Base-by-base conservation (phyloP, 2,329 filamentous ascomycete species). In the Phyllosticta paracitricarpa region DNA sequence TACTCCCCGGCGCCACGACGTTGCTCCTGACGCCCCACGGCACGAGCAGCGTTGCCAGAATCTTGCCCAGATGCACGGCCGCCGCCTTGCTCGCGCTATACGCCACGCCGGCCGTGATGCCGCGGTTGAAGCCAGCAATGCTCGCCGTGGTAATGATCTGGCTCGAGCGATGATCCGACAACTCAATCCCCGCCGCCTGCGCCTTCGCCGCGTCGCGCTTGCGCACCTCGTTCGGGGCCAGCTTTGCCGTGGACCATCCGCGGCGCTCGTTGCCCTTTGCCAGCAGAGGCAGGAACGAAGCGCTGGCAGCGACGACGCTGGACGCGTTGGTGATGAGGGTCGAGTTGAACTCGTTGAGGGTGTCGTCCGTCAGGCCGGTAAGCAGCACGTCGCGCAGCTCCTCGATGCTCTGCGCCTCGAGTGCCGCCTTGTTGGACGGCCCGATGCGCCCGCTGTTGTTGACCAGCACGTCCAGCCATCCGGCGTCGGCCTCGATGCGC, bases 381-480 rank as follows among this genome's bases (percentile, higher is more conserved):
- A 73, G 66, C 63, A 81, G 71, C 24, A 71, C 67, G 2, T 79
- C 72, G 8, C 74, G 72, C 25, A 83, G 63, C 12, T 79, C 70
- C 1, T 70, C 62, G 19, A 82, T 75, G n/a, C 70, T 71, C 35
- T 72, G 67, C n/a, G 77, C 76, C 57, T 73, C 68, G 68, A 76
- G 73, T 28, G 79, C 70, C 4, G 65, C 71, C 40, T 73, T 76
- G 57, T 75, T 73, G n/a, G 63, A 67, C 0, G 80, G 79, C 0
- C 80, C 77, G 4, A 69, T 67, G 54, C 78, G 71, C 26, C 81
- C 81, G 17, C 80, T 79, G 64, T 82, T 82, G 67, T 79, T 78
- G 66, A 82, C 73, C 0, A 82, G 70, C 25, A 82, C 74, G 65
- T 83, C 79, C 61, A 83, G 75, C 64, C 79, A 75, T 52, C 76